Evolutionary conservation across 371 early-diverging fungal genomes (phyloP).

Genomic region (Parasitella parasitica): DNA sequence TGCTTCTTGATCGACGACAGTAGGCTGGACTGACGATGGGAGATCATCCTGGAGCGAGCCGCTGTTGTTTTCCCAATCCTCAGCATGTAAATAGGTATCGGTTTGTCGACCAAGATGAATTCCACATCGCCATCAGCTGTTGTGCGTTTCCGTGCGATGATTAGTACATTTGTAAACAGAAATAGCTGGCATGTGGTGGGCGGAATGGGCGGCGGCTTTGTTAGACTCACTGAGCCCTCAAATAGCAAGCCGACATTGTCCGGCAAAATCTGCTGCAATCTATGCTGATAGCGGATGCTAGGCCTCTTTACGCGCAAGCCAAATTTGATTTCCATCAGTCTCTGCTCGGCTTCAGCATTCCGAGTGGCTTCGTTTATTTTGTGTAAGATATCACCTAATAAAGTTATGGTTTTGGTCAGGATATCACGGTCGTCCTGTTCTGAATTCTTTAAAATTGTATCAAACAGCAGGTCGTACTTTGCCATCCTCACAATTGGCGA

Average conservation of each 20-base stretch:
- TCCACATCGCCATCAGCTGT: conserved; percentile 3
- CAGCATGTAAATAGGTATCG: conserved; percentile 15
- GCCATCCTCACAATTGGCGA: conserved; percentile 7
- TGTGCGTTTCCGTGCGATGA: conserved; percentile 3
- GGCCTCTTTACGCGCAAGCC: background rate
- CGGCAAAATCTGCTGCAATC: conserved; percentile 4
- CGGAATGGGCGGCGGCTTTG: background rate
- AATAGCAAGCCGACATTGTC: conserved; percentile 9
- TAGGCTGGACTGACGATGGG: conserved; percentile 1
- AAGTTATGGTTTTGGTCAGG: background rate
- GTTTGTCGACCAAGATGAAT: conserved; percentile 7
- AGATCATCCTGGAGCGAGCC: background rate
- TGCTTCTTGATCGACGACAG: conserved; percentile 14
- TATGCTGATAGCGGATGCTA: background rate
- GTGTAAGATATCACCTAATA: conserved; percentile 3
- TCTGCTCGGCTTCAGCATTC: conserved; percentile 10
- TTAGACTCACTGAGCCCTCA: conserved; percentile 2
- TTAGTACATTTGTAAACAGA: conserved; percentile 6
- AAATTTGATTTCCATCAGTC: conserved; percentile 9
- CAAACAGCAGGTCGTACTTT: conserved; percentile 3
- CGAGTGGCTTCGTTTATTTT: conserved; percentile 20
- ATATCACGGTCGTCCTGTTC: background rate
- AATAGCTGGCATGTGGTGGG: conserved; percentile 6
- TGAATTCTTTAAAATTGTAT: conserved; percentile 8
- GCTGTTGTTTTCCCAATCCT: background rate